These are phyloP conservation scores for Cyberlindnera subsufficiens DNA, from an alignment of 805 yeast species.

Conservation along the genomic window DNA sequence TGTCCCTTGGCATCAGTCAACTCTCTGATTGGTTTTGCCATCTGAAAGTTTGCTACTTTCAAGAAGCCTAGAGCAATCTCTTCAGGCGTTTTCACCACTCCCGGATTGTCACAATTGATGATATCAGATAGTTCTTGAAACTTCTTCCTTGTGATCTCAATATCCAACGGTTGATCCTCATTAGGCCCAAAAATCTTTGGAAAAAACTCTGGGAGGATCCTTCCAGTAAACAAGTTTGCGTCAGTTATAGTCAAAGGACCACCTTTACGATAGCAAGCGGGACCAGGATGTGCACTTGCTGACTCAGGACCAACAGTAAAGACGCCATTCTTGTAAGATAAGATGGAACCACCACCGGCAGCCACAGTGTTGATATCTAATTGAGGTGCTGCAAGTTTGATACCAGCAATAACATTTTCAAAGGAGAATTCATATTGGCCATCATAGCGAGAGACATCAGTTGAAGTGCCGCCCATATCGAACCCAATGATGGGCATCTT, in stretches of 20 bases:
- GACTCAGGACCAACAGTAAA: constrained; percentile 43
- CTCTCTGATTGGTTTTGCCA: constrained; percentile 43
- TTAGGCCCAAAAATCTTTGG: constrained; percentile 42
- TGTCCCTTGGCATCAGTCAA: constrained; percentile 42
- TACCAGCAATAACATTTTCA: constrained; percentile 32
- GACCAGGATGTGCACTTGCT: constrained; percentile 43
- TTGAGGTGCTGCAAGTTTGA: constrained; percentile 35
- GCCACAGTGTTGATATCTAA: constrained; percentile 32
- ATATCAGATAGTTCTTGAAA: constrained; percentile 32
- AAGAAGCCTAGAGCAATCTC: constrained; percentile 42
- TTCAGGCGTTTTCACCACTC: constrained; percentile 29
- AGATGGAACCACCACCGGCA: constrained; percentile 33
- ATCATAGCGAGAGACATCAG: constrained; percentile 32
- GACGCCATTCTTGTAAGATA: constrained; percentile 29
- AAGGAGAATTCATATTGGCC: constrained; percentile 27
- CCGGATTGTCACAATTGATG: constrained; percentile 30
- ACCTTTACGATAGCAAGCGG: constrained; percentile 42
- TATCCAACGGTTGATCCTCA: constrained; percentile 34
- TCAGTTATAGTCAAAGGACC: constrained; percentile 44
- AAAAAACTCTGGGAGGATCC: constrained; percentile 35
- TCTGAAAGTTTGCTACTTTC: constrained; percentile 38
- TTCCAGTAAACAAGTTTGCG: constrained; percentile 38
- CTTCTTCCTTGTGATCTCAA: constrained; percentile 27
- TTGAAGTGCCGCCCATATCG: constrained; percentile 38
- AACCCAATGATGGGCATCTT: constrained; percentile 30